A percentile compares a stretch with the other conserved stretches of the same genome.
Evolutionary conservation across 352 stramenopile genomes (phyloP).

Genomic region (Phytophthora multivora): DNA sequence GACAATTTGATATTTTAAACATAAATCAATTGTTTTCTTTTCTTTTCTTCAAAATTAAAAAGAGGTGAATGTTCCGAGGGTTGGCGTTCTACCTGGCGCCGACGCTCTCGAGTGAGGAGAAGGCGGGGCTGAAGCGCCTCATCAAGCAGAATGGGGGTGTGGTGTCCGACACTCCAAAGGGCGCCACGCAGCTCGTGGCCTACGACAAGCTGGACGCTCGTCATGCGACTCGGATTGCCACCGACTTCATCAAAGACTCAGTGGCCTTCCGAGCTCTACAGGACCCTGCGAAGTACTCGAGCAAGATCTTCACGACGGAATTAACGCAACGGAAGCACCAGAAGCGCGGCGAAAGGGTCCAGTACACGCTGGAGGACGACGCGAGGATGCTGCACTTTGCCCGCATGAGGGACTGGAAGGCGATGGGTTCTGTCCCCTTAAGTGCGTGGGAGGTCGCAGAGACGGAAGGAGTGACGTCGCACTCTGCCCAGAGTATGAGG

Average conservation of each 20-base stretch:
- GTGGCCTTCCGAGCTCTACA: constrained; percentile 39
- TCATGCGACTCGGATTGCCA: constrained; percentile 41
- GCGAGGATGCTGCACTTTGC: constrained; percentile 58
- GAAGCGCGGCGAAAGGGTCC: constrained; percentile 2
- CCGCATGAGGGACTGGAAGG: constrained; percentile 25
- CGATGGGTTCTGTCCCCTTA: constrained; percentile 20
- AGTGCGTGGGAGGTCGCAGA: constrained; percentile 26
- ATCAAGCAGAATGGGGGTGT: constrained; percentile 45
- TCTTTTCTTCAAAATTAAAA: too few relatives aligned
- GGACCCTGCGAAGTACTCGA: constrained; percentile 43
- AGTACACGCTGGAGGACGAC: constrained; percentile 51
- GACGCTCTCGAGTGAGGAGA: constrained; percentile 27
- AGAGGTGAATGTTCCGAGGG: constrained; percentile 32
- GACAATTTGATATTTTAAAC: too few relatives aligned
- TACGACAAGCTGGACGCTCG: constrained; percentile 28
- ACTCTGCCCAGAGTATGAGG: constrained; percentile 54
- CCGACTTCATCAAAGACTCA: constrained; percentile 57
- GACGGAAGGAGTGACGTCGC: constrained; percentile 34
- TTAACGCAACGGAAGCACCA: neutral
- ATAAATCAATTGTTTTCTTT: too few relatives aligned
- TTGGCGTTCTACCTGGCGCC: constrained; percentile 49
- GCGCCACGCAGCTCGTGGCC: constrained; percentile 49
- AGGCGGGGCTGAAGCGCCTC: constrained; percentile 26
- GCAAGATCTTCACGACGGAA: constrained; percentile 9
- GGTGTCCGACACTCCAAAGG: constrained; percentile 12